These are phyloP conservation scores for Cerioporus squamosus DNA, from an alignment of 1,284 basidiomycete genomes.

Conservation along the genomic window DNA sequence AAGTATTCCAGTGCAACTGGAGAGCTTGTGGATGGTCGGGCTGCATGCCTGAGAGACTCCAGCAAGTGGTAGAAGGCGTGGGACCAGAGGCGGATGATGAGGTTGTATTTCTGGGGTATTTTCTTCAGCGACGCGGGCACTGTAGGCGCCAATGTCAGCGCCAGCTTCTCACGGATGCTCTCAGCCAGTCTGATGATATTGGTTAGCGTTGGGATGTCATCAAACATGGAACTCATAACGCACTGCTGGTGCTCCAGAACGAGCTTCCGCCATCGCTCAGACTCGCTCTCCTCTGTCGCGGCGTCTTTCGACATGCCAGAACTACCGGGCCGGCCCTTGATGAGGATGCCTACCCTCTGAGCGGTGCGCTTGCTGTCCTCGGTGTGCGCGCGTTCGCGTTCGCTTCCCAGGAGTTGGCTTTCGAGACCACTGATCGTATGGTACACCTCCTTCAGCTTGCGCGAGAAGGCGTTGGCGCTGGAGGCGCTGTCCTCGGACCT, in stretches of 20 bases:
- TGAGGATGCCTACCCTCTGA: constrained; percentile 46
- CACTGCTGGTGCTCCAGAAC: constrained; percentile 77
- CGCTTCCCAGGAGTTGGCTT: constrained; percentile 69
- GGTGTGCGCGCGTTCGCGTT: constrained; percentile 46
- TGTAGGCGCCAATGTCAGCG: constrained; percentile 84
- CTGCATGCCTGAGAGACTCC: constrained; percentile 87
- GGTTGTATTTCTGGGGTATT: constrained; percentile 94
- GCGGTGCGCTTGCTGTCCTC: constrained; percentile 27
- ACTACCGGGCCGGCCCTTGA: constrained; percentile 46
- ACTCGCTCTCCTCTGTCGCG: constrained; percentile 58
- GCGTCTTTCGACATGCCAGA: constrained; percentile 34
- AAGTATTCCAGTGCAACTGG: constrained; percentile 49
- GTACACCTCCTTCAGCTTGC: constrained; percentile 82
- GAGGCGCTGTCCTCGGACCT: constrained; percentile 53
- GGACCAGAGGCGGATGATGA: constrained; percentile 93
- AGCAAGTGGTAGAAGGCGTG: constrained; percentile 90
- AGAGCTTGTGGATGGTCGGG: constrained; percentile 78
- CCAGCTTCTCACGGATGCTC: constrained; percentile 85
- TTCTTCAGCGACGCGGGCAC: constrained; percentile 88
- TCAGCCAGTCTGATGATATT: constrained; percentile 73
- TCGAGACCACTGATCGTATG: constrained; percentile 77
- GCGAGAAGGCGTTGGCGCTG: constrained; percentile 68
- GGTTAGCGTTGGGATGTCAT: background rate
- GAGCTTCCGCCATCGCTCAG: constrained; percentile 66
- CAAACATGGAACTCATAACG: constrained; percentile 47